Evolutionary conservation across 2,329 filamentous ascomycete species (phyloP), one percentile per base, ranked within the genome.

Genomic region (Pseudogymnoascus sp.): DNA sequence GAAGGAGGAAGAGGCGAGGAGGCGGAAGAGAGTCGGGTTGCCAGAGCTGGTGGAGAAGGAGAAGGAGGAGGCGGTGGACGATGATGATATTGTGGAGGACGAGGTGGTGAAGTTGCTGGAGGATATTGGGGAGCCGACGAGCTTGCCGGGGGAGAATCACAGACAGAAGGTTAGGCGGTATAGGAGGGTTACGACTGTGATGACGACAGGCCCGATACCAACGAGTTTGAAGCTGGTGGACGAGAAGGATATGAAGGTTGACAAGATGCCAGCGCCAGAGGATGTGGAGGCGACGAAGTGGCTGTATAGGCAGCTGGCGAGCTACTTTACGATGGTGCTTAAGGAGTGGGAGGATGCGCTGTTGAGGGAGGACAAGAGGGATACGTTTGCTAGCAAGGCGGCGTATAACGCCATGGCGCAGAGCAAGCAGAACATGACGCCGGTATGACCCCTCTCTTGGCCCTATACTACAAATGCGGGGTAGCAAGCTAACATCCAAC

Each of bases 241-340:
- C 6, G 92, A 95, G 76, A 86, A 86, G 73, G 87, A 96, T 68
- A 96, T 97, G 91, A 93, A 92, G 75, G 85, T 97, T 23, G 79
- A 81, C 14, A 80, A 78, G 47, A 77, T 90, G 8, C 75, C 82
- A 1, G 78, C 80, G 69, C 71, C 80, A 1, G 80, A 82, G 69
- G 89, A 92, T 68, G 78, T 78, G 18, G 84, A 86, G 42, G 89
- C 80, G 0, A 84, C 86, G 53, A 78, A 82, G 50, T 92, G 89
- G 75, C 78, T 99, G 42, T 93, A 89, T 77, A 83, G 93, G 10
- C 93, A 99, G 75, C 81, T 99, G 63, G 90, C 90, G 18, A 94
- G 90, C 59, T 99, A 97, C 79, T 97, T 99, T 78, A 95, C 90
- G 62, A 91, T 99, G 86, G 85, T 99, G n/a, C 79, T 99, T 64